Conservation (phyloP, 768 basidiomycete genomes). For the Hysterangium stoloniferum region DNA sequence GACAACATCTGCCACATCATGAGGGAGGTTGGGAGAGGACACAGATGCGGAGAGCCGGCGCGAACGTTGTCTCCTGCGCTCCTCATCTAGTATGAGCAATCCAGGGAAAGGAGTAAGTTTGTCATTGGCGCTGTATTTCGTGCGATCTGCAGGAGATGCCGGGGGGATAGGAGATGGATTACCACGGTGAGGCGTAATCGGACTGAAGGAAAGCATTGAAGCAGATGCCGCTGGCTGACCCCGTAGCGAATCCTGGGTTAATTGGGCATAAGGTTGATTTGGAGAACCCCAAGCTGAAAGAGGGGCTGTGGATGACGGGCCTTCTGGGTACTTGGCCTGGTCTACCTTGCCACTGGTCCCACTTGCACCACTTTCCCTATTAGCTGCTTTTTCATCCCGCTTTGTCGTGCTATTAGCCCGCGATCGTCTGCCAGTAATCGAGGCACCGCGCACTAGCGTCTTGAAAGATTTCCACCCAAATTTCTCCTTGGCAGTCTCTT, state of each 20-base stretch:
- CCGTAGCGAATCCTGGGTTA: background rate
- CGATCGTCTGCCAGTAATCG: slow-evolving; percentile 64
- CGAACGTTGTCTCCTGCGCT: slow-evolving; percentile 44
- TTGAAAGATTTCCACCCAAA: slow-evolving; percentile 71
- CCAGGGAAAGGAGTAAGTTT: slow-evolving; percentile 92
- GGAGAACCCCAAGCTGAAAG: slow-evolving; percentile 10
- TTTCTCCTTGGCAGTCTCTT: slow-evolving; percentile 32
- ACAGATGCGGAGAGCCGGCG: slow-evolving; percentile 39
- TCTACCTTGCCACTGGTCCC: slow-evolving; percentile 45
- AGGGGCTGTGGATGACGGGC: slow-evolving; percentile 1
- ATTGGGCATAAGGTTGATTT: background rate
- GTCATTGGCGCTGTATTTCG: slow-evolving; percentile 58
- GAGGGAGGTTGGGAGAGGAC: slow-evolving; percentile 36
- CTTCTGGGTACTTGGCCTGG: slow-evolving; percentile 16
- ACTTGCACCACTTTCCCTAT: slow-evolving; percentile 71
- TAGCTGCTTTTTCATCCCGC: slow-evolving; percentile 45
- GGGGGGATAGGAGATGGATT: slow-evolving; percentile 75
- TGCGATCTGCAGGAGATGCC: slow-evolving; percentile 59
- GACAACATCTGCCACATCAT: background rate
- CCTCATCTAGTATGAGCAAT: slow-evolving; percentile 69
- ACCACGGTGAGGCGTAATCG: slow-evolving; percentile 45
- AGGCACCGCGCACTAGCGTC: slow-evolving; percentile 55
- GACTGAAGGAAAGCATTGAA: slow-evolving; percentile 52
- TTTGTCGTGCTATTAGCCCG: slow-evolving; percentile 69
- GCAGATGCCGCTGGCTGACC: slow-evolving; percentile 48